phyloP scores from a whole-genome alignment of 345 rosid genomes.

The Ceriops tagal region DNA sequence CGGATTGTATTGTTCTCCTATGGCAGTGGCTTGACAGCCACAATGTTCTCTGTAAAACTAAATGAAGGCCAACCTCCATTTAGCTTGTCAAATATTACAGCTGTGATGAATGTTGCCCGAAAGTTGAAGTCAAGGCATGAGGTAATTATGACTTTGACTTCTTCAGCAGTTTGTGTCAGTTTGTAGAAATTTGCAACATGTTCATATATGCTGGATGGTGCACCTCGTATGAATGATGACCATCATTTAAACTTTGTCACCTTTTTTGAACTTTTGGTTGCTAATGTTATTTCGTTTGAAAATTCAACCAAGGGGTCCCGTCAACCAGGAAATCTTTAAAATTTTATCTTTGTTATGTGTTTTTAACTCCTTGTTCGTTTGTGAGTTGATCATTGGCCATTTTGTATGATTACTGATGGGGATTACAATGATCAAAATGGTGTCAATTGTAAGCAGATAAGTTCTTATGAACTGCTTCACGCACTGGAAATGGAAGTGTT shows the following conservation, averaged over 20 bases:
- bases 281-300: too few species aligned
- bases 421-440: too few species aligned
- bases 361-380: too few species aligned
- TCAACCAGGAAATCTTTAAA: background rate
- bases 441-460: too few species aligned
- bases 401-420: background rate
- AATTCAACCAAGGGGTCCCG: too few species aligned
- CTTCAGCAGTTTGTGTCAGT: background rate
- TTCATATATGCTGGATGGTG: too few species aligned
- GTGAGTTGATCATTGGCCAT: background rate
- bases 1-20: constrained; percentile 86
- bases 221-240: too few species aligned
- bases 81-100: constrained; percentile 73
- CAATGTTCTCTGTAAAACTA: constrained; percentile 81
- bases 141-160: constrained; percentile 41
- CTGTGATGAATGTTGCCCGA: constrained; percentile 60
- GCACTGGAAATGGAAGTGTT: too few species aligned
- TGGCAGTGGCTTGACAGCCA: constrained; percentile 93
- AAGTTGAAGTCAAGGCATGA: constrained; percentile 88
- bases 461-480: too few species aligned
- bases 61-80: constrained; percentile 61
- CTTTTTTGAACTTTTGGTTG: too few species aligned
- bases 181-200: background rate
- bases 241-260: too few species aligned
- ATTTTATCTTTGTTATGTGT: background rate